A percentile compares a stretch with the other conserved stretches of the same genome.
Evolutionary conservation across 495 filamentous ascomycete species (phyloP).

Genomic region (Mytilinidion resinicola): DNA sequence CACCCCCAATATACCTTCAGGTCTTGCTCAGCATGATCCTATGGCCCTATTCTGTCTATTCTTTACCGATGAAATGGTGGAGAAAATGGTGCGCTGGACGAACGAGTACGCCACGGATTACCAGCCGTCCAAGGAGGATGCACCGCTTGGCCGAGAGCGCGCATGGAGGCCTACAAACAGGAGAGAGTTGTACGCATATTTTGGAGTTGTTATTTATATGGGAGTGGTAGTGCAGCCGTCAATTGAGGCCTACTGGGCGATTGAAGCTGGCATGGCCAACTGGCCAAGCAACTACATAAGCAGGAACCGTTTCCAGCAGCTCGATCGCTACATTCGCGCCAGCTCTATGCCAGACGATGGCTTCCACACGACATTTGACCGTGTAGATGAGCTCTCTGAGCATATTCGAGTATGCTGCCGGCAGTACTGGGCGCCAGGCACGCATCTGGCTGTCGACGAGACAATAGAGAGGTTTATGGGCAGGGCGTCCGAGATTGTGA

Average conservation of each 20-base stretch:
- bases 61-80: too few species aligned
- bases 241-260: neutral
- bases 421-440: neutral
- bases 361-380: neutral
- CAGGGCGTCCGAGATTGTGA: too few species aligned
- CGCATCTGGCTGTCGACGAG: neutral
- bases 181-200: neutral
- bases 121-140: neutral
- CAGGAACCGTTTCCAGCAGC: neutral
- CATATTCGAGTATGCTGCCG: neutral
- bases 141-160: neutral
- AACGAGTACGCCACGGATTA: neutral
- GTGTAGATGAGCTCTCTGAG: neutral
- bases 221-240: neutral
- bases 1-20: neutral
- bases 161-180: neutral
- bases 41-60: neutral
- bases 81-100: too few species aligned
- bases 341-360: neutral
- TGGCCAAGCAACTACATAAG: neutral
- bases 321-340: neutral
- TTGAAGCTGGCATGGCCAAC: too few species aligned
- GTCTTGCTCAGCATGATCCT: neutral
- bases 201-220: neutral
- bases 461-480: constrained; percentile 1